phyloP scores from a whole-genome alignment of 192 early-diverging fungal species.

The Backusella westeae region DNA sequence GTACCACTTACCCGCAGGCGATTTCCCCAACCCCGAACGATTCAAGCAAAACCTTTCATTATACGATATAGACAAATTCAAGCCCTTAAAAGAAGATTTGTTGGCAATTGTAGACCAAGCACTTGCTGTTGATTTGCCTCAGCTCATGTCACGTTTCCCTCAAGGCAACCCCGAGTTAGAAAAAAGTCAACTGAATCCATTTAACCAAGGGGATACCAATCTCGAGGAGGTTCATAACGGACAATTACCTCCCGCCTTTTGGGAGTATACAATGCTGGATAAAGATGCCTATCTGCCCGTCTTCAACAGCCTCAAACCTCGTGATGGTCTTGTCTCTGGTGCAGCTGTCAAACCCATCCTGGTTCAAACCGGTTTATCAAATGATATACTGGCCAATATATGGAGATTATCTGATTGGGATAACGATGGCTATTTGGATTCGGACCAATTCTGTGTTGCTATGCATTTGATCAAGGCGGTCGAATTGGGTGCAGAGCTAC shows the following conservation, averaged over 20 bases:
- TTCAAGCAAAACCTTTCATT: slow-evolving; percentile 66
- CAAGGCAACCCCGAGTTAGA: slow-evolving; percentile 70
- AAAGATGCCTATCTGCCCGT: slow-evolving; percentile 42
- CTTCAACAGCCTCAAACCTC: slow-evolving; percentile 49
- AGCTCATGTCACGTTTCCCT: slow-evolving; percentile 77
- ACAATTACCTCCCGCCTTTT: slow-evolving; percentile 46
- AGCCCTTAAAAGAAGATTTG: slow-evolving; percentile 69
- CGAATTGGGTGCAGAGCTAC: slow-evolving; percentile 43
- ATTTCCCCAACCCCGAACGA: slow-evolving; percentile 79
- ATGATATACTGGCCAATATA: slow-evolving; percentile 63
- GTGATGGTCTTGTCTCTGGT: slow-evolving; percentile 59
- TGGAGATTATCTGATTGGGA: slow-evolving; percentile 82
- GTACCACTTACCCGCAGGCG: slow-evolving; percentile 72
- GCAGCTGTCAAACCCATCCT: slow-evolving; percentile 55
- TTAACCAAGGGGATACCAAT: slow-evolving; percentile 16
- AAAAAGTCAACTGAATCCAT: slow-evolving; percentile 57
- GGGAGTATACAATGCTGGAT: slow-evolving; percentile 55
- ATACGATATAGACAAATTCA: slow-evolving; percentile 83
- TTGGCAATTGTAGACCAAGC: slow-evolving; percentile 72
- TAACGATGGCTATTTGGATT: slow-evolving; percentile 75
- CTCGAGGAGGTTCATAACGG: slow-evolving; percentile 2
- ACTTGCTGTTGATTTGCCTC: slow-evolving; percentile 67
- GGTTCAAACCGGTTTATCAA: slow-evolving; percentile 63
- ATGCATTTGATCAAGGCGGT: slow-evolving; percentile 65
- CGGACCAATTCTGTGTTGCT: slow-evolving; percentile 81